Evolutionary conservation across 176 grass and related monocot genomes (phyloP).

Genomic region (Chloris gayana): DNA sequence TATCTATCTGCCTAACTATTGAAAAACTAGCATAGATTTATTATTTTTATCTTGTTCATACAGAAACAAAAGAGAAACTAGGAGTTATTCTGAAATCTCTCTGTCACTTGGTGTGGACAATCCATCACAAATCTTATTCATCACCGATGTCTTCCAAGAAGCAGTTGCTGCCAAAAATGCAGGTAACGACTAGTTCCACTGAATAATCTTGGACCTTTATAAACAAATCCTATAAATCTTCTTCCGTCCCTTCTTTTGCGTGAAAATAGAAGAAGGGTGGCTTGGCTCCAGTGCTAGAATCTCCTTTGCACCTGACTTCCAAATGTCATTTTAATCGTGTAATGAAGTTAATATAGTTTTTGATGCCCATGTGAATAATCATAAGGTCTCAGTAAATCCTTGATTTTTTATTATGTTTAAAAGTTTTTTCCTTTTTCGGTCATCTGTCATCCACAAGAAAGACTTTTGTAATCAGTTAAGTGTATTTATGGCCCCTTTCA

Average conservation of each 20-base stretch:
- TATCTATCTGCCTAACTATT: background rate
- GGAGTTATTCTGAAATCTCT: slow-evolving; percentile 86
- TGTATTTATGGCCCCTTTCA: slow-evolving; percentile 27
- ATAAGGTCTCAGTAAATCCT: background rate
- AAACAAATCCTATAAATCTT: background rate
- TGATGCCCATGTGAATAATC: background rate
- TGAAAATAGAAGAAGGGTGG: no score
- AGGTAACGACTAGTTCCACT: slow-evolving; percentile 53
- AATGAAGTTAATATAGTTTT: background rate
- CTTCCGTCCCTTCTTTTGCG: background rate
- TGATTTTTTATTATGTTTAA: background rate
- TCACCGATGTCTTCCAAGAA: slow-evolving; percentile 92
- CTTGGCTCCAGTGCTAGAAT: no score
- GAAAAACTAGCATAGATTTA: background rate
- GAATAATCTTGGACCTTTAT: slow-evolving; percentile 5
- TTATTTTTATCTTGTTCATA: slow-evolving; percentile 1
- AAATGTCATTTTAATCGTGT: background rate
- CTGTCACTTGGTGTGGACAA: slow-evolving; percentile 81
- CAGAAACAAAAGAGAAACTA: slow-evolving; percentile 91
- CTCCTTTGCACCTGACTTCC: background rate
- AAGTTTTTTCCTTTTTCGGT: background rate
- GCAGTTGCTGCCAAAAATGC: slow-evolving; percentile 81
- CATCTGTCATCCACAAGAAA: background rate
- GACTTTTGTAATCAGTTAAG: background rate
- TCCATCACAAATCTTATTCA: slow-evolving; percentile 81